A percentile compares a stretch with the other conserved stretches of the same genome.
Conservation (phyloP, 2,329 filamentous ascomycete species). For the Neophaeococcomyces mojaviensis region DNA sequence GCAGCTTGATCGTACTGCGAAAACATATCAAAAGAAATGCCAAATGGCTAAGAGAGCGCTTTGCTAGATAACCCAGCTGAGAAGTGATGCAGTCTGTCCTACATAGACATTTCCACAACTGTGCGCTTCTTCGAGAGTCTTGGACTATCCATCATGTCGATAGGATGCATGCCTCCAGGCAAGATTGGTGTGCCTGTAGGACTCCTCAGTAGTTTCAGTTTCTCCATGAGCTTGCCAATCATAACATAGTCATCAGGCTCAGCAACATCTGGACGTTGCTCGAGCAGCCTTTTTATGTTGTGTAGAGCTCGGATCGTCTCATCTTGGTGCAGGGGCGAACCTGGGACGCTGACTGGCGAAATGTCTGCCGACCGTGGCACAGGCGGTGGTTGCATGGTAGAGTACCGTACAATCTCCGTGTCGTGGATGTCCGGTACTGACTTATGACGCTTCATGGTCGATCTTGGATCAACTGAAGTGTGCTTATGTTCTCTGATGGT, state of each 20-base stretch:
- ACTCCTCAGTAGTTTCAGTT: conserved; percentile 62
- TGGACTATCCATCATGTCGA: conserved; percentile 36
- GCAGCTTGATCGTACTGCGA: not conserved
- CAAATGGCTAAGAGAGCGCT: conserved; percentile 2
- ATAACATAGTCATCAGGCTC: conserved; percentile 71
- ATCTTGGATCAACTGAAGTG: conserved; percentile 25
- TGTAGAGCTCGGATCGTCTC: conserved; percentile 77
- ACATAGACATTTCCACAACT: conserved; percentile 32
- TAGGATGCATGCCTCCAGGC: conserved; percentile 37
- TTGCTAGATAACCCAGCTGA: not conserved
- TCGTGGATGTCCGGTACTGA: conserved; percentile 39
- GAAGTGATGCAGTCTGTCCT: conserved; percentile 11
- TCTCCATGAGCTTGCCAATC: conserved; percentile 77
- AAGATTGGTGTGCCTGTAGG: conserved; percentile 28
- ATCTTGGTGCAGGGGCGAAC: conserved; percentile 65
- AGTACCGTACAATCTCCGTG: conserved; percentile 31
- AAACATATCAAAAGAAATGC: conserved; percentile 3
- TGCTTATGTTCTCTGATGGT: conserved; percentile 14
- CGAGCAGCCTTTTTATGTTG: conserved; percentile 73
- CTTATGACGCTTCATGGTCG: conserved; percentile 36
- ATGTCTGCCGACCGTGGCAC: conserved; percentile 33
- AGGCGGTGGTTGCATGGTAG: conserved; percentile 34
- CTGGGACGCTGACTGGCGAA: conserved; percentile 51
- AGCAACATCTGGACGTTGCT: conserved; percentile 63
- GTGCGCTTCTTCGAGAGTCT: conserved; percentile 40